phyloP scores from a whole-genome alignment of 306 rosid species.

The Albizia julibrissin region DNA sequence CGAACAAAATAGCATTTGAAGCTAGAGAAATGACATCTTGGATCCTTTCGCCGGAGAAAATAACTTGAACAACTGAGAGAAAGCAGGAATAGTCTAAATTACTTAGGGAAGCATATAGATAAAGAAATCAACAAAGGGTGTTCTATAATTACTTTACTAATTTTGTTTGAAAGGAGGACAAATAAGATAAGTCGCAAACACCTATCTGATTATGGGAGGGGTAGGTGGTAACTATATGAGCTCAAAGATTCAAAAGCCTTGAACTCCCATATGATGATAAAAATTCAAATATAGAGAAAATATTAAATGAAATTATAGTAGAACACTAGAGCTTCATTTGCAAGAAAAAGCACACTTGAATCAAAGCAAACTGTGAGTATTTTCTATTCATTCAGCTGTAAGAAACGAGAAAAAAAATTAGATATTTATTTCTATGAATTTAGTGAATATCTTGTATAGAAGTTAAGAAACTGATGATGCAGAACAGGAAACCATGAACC shows the following conservation, averaged over 20 bases:
- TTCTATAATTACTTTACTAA: conserved; percentile 15
- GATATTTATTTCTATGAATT: conserved; percentile 15
- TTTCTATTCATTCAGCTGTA: neutral
- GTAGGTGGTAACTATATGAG: neutral
- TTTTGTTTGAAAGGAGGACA: neutral
- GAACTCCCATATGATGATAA: neutral
- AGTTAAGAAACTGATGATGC: neutral
- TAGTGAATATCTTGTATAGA: conserved; percentile 26
- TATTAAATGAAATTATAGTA: neutral
- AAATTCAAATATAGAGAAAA: neutral
- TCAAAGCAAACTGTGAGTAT: neutral
- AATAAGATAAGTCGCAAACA: neutral
- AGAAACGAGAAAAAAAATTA: neutral
- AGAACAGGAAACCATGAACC: conserved; percentile 3
- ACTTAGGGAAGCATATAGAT: neutral
- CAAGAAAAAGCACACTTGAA: neutral
- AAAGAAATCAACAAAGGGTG: neutral
- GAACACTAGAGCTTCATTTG: conserved; percentile 1
- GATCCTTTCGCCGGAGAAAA: conserved; percentile 79
- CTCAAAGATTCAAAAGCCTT: neutral
- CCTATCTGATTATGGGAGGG: neutral
- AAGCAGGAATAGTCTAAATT: conserved; percentile 2
- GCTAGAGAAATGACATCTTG: conserved; percentile 71
- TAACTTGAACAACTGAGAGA: conserved; percentile 56
- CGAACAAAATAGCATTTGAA: conserved; percentile 72